A percentile compares a stretch with the other conserved stretches of the same genome.
These are phyloP conservation scores for Ceratocystis smalleyi DNA, from an alignment of 2,329 filamentous ascomycete species.

Conservation along the genomic window DNA sequence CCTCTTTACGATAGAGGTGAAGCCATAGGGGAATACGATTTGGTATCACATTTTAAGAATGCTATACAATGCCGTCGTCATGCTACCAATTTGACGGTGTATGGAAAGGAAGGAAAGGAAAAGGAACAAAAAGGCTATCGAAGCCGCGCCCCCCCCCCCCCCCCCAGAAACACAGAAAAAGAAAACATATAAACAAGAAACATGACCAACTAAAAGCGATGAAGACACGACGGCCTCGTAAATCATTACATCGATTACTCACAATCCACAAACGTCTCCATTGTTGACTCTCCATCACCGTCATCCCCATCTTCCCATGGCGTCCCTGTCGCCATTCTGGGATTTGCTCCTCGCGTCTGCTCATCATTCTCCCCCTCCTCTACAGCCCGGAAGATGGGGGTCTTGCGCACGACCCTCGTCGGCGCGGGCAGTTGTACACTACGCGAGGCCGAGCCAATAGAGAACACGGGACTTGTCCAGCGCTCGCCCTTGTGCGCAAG, in stretches of 20 bases:
- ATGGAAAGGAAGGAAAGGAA: not conserved
- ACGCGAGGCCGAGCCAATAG: slow-evolving; percentile 60
- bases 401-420: slow-evolving; percentile 28
- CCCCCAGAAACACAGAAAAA: not conserved
- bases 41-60: not conserved
- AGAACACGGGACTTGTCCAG: slow-evolving; percentile 93
- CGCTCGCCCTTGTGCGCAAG: slow-evolving; percentile 74
- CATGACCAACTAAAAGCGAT: not conserved
- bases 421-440: slow-evolving; percentile 55
- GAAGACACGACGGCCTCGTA: slow-evolving; percentile 44
- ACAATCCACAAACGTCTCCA: slow-evolving; percentile 15
- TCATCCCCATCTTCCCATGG: slow-evolving; percentile 2
- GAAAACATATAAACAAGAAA: not conserved
- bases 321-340: not conserved
- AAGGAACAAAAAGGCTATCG: not conserved
- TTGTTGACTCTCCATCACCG: slow-evolving; percentile 4
- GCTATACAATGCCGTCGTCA: not conserved
- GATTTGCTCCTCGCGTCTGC: not conserved
- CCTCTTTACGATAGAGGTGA: not conserved
- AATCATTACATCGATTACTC: slow-evolving; percentile 5
- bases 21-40: not conserved
- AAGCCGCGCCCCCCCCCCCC: too few relatives aligned
- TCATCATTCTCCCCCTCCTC: not conserved
- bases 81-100: not conserved
- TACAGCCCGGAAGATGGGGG: not conserved